These are phyloP conservation scores for Microstegium vimineum DNA, from an alignment of 176 grass and related monocot genomes.

Conservation along the genomic window DNA sequence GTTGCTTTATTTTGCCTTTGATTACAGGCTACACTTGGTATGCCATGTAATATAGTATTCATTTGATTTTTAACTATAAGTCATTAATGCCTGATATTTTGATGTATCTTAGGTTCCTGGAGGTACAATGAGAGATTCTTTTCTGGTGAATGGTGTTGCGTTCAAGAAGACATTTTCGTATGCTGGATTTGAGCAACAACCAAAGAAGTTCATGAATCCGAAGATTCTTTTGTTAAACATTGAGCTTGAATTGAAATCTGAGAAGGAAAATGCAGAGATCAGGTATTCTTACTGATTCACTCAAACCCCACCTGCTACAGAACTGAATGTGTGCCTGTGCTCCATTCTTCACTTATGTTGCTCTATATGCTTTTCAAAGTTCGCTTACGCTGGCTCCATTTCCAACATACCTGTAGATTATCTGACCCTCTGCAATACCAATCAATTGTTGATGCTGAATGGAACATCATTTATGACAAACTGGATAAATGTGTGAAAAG, in stretches of 20 bases:
- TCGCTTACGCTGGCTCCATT: background rate
- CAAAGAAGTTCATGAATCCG: constrained; percentile 70
- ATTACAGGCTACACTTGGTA: too few relatives aligned
- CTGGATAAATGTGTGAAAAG: constrained; percentile 97
- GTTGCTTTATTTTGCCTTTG: too few relatives aligned
- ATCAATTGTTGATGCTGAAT: constrained; percentile 98
- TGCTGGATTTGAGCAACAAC: constrained; percentile 85
- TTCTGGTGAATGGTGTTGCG: constrained; percentile 81
- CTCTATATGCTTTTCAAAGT: background rate
- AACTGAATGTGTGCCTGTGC: background rate
- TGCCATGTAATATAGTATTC: background rate
- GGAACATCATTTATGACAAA: constrained; percentile 99
- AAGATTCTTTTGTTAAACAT: constrained; percentile 85
- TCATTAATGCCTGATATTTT: background rate
- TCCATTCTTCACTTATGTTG: background rate
- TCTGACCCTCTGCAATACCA: constrained; percentile 95
- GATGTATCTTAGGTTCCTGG: constrained; percentile 53
- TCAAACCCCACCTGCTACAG: background rate
- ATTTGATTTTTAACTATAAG: constrained; percentile 1
- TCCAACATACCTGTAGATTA: constrained; percentile 37
- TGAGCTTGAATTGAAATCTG: constrained; percentile 76
- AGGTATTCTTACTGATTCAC: constrained; percentile 32
- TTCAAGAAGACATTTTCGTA: constrained; percentile 92
- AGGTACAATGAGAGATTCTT: too few relatives aligned
- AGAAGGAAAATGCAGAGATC: constrained; percentile 94